Evolutionary conservation across 2,329 filamentous ascomycete genomes (phyloP), one percentile per base, ranked within the genome.

Genomic region (Fusarium dlaminii): DNA sequence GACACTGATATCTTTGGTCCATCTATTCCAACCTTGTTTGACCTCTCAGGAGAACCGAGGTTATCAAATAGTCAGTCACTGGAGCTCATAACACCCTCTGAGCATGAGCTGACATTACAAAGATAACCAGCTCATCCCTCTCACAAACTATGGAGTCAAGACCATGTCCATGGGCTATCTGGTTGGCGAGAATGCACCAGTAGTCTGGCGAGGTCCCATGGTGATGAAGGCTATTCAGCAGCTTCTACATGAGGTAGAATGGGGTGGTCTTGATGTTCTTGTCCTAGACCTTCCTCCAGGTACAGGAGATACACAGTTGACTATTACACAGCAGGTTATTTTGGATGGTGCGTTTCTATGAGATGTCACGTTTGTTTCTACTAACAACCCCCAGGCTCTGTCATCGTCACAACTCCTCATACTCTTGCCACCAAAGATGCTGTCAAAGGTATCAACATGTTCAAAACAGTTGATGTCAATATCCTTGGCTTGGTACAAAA

Each of bases 91-190:
- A 15, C 9, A 22, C 14, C 8, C 14, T 43, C 8, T 17, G 13
- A 42, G 32, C 13, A 52, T 27, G 32, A 8, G 17, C 59, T 79
- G 10, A 79, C 59, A 48, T 14, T 34, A 14, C 39, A 22, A 71
- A 94, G 90, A 93, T 76, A 95, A 95, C 78, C 92, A 95, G 78
- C 88, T 99, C 8, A 79, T 98, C 4, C 96, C 96, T 0, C 84
- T 99, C 30, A 95, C 93, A 29, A 98, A 97, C 80, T 98, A 98
- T 85, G 96, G 96, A 45, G 89, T 99, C 64, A 97, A 97, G 83
- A 97, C 95, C 62, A 99, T 99, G 96, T 98, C 95, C 0, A 98
- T 99, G 94, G 96, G 96, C 56, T 98, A 98, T 75, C 88, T 99
- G 2, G 91, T 98, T 3, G 90, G 90, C 27, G 92, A 94, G 74